Evolutionary conservation across 31 red algal species (phyloP), one percentile per base, ranked within the genome.

Genomic region (Odonthalia washingtoniensis): DNA sequence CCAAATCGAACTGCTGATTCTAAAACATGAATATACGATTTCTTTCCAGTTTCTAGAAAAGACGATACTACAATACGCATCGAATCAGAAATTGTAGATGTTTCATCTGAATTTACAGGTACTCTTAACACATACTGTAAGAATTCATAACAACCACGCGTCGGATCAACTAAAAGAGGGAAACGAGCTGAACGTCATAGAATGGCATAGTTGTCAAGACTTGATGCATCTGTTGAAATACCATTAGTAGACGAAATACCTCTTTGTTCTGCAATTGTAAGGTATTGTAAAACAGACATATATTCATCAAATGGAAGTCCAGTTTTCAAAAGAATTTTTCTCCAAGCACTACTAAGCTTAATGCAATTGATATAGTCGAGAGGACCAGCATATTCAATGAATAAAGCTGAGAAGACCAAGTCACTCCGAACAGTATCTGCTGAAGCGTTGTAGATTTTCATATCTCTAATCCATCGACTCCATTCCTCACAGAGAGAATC

Each of bases 1-100:
- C 94, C 94, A 82, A 95, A 95, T 9, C 94, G 84, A 77, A 92
- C 88, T 1, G 94, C 94, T 39, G 94, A 91, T 82, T 95, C 94
- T 18, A 95, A 70, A 44, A 78, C 80, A 77, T 89, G 70, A 84
- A 95, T 85, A 46, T 92, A 95, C 4, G 94, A 92, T 49, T 91
- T 95, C 57, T 92, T 92, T 33, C 88, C 89, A 17, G 84, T 89
- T 18, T 84, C 72, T 3, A 79, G 49, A 44, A 89, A 89, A 38
- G 85, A 84, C 40, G 60, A 87, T 43, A 81, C 72, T 27, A 78
- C 72, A 40, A 95, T 87, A 31, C 77, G 37, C 32, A 83, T 35
- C 9, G 37, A 65, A 60, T 78, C 78, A 60, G 39, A 40, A n/a
- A n/a, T n/a, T 33, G 49, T 60, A 24, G 32, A 38, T 12, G 41